Percentiles rank a stretch among this genome's conserved stretches.
phyloP scores from a whole-genome alignment of 208 protist species.

The Leishmania major region DNA sequence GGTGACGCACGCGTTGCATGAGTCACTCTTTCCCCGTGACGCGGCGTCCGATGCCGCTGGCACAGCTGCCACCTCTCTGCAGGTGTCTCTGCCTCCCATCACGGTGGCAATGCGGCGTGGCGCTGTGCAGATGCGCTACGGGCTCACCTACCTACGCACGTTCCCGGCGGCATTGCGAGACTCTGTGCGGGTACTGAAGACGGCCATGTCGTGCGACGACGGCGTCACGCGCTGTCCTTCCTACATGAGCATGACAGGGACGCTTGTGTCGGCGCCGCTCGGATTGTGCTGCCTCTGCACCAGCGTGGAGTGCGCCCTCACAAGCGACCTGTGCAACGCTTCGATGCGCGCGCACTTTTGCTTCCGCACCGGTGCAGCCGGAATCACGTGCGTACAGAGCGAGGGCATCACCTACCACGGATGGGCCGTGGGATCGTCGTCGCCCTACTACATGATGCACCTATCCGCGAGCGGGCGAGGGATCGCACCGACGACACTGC shows the following conservation, averaged over 20 bases:
- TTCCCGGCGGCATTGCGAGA: conserved; percentile 57
- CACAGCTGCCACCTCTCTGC: conserved; percentile 11
- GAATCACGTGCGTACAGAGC: conserved; percentile 19
- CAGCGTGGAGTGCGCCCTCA: conserved; percentile 24
- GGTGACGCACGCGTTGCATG: conserved; percentile 11
- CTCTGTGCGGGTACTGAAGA: conserved; percentile 12
- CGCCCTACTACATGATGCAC: conserved; percentile 39
- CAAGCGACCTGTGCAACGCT: conserved; percentile 21
- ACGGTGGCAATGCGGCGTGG: conserved; percentile 31
- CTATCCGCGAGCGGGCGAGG: conserved; percentile 29
- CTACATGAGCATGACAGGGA: conserved; percentile 24
- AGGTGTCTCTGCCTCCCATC: conserved; percentile 38
- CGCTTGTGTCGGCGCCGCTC: conserved; percentile 38
- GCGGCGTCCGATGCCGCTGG: background rate
- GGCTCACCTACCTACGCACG: conserved; percentile 47
- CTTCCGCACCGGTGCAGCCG: conserved; percentile 24
- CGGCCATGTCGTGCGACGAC: conserved; percentile 30
- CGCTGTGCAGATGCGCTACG: conserved; percentile 45
- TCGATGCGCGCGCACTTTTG: conserved; percentile 43
- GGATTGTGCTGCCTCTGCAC: conserved; percentile 66
- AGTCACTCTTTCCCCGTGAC: conserved; percentile 12
- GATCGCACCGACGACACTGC: conserved; percentile 16
- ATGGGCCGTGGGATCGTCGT: conserved; percentile 28
- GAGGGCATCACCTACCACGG: conserved; percentile 42
- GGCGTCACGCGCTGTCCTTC: conserved; percentile 37